These are phyloP conservation scores for Nemania sp. DNA, from an alignment of 2,329 filamentous ascomycete species.

Conservation along the genomic window DNA sequence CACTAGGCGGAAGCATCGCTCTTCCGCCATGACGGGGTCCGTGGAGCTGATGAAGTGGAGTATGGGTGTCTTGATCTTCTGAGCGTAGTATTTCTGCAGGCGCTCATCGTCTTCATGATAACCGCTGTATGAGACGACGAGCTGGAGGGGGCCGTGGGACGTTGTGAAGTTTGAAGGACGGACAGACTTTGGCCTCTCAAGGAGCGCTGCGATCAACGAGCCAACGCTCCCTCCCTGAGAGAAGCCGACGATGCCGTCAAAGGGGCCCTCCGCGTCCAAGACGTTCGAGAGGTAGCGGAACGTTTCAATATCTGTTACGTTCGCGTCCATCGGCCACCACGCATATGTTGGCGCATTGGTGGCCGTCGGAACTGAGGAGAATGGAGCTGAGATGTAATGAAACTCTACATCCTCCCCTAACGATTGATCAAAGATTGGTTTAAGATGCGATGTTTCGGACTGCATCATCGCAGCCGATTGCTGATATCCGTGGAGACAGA, in stretches of 20 bases:
- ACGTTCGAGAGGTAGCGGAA: constrained; percentile 23
- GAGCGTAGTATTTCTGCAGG: constrained; percentile 20
- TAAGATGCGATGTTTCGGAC: constrained; percentile 21
- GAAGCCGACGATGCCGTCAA: constrained; percentile 24
- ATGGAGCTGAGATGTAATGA: constrained; percentile 16
- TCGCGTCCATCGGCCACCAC: constrained; percentile 21
- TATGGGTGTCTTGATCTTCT: constrained; percentile 24
- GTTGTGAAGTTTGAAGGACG: constrained; percentile 25
- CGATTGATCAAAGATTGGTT: constrained; percentile 14
- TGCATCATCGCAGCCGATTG: constrained; percentile 27
- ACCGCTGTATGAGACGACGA: constrained; percentile 23
- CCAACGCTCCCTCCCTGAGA: constrained; percentile 27
- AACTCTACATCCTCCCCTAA: constrained; percentile 16
- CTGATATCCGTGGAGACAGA: constrained; percentile 26
- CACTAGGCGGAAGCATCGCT: constrained; percentile 25
- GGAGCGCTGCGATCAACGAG: constrained; percentile 21
- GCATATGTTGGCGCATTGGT: constrained; percentile 22
- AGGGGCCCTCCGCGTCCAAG: constrained; percentile 22
- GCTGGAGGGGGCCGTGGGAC: constrained; percentile 8
- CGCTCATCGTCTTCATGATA: constrained; percentile 26
- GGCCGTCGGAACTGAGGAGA: constrained; percentile 14
- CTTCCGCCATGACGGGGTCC: constrained; percentile 24
- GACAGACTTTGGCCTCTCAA: constrained; percentile 16
- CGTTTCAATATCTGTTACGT: constrained; percentile 13
- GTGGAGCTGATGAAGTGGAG: constrained; percentile 25